Evolutionary conservation across 2,329 filamentous ascomycete species (phyloP).

Genomic region (Lasiodiplodia citricola): DNA sequence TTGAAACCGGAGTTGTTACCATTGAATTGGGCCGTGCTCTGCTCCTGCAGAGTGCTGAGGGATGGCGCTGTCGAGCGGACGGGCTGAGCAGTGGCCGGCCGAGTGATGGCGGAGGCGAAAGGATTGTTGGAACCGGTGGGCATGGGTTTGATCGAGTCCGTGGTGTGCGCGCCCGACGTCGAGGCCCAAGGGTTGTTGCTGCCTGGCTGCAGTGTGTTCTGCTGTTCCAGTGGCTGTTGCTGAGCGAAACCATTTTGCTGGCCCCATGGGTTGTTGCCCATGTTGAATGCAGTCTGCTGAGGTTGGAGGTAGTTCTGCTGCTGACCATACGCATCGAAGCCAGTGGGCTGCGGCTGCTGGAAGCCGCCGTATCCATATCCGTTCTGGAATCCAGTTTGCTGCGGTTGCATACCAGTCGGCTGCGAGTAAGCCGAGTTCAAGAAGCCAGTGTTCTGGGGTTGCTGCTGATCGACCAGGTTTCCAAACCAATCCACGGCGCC

Average conservation of each 20-base stretch:
- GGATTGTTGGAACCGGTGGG: slow-evolving; percentile 98
- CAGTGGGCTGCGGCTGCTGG: slow-evolving; percentile 65
- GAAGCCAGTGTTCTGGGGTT: slow-evolving; percentile 70
- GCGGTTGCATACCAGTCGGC: slow-evolving; percentile 71
- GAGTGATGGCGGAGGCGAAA: slow-evolving; percentile 76
- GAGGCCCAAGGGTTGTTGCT: slow-evolving; percentile 93
- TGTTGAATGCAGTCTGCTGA: slow-evolving; percentile 64
- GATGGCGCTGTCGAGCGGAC: slow-evolving; percentile 66
- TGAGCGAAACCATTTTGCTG: slow-evolving; percentile 47
- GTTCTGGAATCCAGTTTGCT: slow-evolving; percentile 70
- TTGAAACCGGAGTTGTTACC: slow-evolving; percentile 58
- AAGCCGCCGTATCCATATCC: slow-evolving; percentile 65
- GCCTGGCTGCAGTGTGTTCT: slow-evolving; percentile 72
- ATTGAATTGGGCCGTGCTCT: slow-evolving; percentile 74
- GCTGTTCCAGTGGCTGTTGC: slow-evolving; percentile 60
- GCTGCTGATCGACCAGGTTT: slow-evolving; percentile 80
- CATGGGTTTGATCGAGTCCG: slow-evolving; percentile 73
- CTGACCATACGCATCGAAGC: slow-evolving; percentile 62
- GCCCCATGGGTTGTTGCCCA: slow-evolving; percentile 44
- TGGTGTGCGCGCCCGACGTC: slow-evolving; percentile 59
- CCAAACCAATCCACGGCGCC: slow-evolving; percentile 96
- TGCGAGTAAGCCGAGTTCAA: slow-evolving; percentile 74
- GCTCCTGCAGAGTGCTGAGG: slow-evolving; percentile 78
- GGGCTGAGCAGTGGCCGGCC: slow-evolving; percentile 63
- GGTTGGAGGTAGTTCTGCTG: slow-evolving; percentile 55